Evolutionary conservation across 2,329 filamentous ascomycete species (phyloP), one percentile per base, ranked within the genome.

Genomic region (Aspergillus sclerotialis): DNA sequence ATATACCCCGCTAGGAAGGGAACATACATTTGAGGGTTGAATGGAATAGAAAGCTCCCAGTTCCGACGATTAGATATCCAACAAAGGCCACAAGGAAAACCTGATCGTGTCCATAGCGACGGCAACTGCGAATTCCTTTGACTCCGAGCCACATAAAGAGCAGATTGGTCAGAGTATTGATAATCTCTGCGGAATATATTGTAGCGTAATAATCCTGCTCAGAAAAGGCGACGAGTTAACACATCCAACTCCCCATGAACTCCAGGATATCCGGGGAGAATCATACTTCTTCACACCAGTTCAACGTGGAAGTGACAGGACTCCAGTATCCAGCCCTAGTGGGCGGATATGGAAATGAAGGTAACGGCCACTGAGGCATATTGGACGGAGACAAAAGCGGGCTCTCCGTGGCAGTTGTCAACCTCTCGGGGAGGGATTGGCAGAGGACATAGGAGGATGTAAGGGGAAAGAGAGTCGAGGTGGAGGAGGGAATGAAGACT

Each of bases 91-190:
- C 65, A 32, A 83, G 55, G 61, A 93, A 94, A 39, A 94, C 81
- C 10, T 61, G 65, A 36, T 87, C 83, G 60, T 94, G 86, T 11
- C 72, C 70, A 60, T 93, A 72, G 43, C 70, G 72, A 25, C 82
- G 54, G 58, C 86, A 93, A 58, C 80, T 87, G 35, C 69, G 65
- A 42, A 92, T 76, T 15, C 89, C 89, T 53, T 81, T 82, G 45
- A 77, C 63, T 6, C 86, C 86, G 13, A 94, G 73, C 58, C 73
- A 84, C 48, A 94, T 70, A 60, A 94, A 94, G 15, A 92, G 66
- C 3, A 84, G 58, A 58, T 94, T 94, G 21, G 87, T 94, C 19
- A 89, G 51, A 3, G 85, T 84, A 62, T 84, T 90, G 54, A 87
- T 75, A 29, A 89, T 78, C 55, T 89, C 84, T 23, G 84, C 84